A percentile compares a stretch with the other conserved stretches of the same genome.
Evolutionary conservation across 2,329 filamentous ascomycete genomes (phyloP).

Genomic region (Claviceps africana): DNA sequence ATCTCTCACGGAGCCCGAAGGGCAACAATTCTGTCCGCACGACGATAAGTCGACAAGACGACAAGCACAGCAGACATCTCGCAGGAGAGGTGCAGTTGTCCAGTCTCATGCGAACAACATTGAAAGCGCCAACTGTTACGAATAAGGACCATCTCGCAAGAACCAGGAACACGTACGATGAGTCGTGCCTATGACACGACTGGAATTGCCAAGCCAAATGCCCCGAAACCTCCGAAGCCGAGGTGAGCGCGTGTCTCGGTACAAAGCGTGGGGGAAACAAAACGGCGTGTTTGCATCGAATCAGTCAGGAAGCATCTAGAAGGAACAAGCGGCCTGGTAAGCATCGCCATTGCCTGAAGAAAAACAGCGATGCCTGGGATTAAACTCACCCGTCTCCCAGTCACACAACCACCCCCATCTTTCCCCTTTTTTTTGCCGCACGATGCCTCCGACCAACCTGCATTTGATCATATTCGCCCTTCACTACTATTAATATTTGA

Average conservation of each 20-base stretch:
- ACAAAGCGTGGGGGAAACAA: not conserved
- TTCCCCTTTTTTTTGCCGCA: conserved; percentile 5
- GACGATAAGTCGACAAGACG: not conserved
- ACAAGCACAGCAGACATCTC: not conserved
- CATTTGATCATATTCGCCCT: not conserved
- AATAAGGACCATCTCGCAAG: not conserved
- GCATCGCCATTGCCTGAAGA: not conserved
- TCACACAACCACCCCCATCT: not conserved
- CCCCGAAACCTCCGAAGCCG: conserved; percentile 22
- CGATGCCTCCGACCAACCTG: conserved; percentile 5
- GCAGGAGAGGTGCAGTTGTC: not conserved
- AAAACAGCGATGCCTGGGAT: not conserved
- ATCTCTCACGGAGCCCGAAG: not conserved
- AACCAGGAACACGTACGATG: conserved; percentile 11
- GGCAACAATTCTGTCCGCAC: not conserved
- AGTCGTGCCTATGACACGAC: conserved; percentile 25
- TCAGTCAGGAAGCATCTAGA: not conserved
- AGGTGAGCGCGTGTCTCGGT: not conserved
- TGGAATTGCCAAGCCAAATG: conserved; percentile 21
- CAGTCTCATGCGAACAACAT: not conserved
- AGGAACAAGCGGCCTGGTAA: not conserved
- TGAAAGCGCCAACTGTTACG: not conserved
- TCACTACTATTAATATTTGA: not conserved
- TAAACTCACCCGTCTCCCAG: not conserved
- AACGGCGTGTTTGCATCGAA: not conserved